A percentile compares a stretch with the other conserved stretches of the same genome.
Evolutionary conservation across 2,329 filamentous ascomycete genomes (phyloP).

Genomic region (Helotiales sp.): DNA sequence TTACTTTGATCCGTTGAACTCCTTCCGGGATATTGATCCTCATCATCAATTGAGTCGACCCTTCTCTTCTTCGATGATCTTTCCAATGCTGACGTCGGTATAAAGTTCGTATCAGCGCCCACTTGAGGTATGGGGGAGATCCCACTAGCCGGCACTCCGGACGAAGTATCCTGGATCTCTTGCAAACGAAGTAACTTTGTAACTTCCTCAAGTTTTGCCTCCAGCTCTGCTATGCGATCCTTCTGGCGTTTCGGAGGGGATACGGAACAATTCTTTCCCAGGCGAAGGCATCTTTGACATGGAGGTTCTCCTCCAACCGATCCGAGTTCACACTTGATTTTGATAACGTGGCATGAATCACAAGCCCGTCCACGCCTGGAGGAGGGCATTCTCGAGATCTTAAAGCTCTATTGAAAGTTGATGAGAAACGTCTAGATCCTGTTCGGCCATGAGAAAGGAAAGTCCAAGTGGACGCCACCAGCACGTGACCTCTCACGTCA

Average conservation of each 20-base stretch:
- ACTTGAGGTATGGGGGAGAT: background rate
- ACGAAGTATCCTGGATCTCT: background rate
- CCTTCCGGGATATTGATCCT: background rate
- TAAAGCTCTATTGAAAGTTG: too few relatives aligned
- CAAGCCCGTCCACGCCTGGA: slow-evolving; percentile 2
- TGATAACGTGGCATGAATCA: slow-evolving; percentile 6
- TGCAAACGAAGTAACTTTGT: slow-evolving; percentile 7
- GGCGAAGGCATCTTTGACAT: slow-evolving; percentile 6
- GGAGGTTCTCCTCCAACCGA: background rate
- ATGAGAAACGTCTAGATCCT: too few relatives aligned
- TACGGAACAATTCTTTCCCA: slow-evolving; percentile 5
- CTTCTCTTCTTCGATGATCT: background rate
- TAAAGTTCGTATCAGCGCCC: too few relatives aligned
- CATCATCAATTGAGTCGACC: background rate
- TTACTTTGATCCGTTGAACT: too few relatives aligned
- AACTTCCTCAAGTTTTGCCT: slow-evolving; percentile 7
- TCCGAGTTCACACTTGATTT: slow-evolving; percentile 13
- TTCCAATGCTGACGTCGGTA: background rate
- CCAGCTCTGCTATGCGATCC: slow-evolving; percentile 9
- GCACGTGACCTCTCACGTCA: too few relatives aligned
- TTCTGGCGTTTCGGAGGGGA: slow-evolving; percentile 7
- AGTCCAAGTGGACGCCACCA: too few relatives aligned
- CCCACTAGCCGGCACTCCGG: background rate
- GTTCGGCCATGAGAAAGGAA: too few relatives aligned
- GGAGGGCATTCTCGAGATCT: slow-evolving; percentile 1